Evolutionary conservation across 768 basidiomycete species (phyloP).

Genomic region (Pisolithus sp.): DNA sequence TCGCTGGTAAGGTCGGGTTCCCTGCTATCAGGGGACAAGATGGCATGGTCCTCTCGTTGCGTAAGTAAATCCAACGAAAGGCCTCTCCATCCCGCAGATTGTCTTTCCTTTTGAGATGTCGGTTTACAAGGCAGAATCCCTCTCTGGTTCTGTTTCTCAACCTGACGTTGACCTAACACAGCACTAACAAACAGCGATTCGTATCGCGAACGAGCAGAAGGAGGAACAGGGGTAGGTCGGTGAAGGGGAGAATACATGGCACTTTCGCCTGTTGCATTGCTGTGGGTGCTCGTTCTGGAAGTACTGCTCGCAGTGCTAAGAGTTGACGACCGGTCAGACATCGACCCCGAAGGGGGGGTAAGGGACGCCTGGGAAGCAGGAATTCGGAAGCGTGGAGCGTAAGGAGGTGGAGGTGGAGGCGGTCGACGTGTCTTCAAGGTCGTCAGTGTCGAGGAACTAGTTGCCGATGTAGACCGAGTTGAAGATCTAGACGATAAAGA

Average conservation of each 20-base stretch:
- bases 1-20: neutral
- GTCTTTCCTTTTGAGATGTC: constrained; percentile 37
- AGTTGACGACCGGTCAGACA: constrained; percentile 61
- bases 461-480: constrained; percentile 28
- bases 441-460: constrained; percentile 31
- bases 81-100: constrained; percentile 71
- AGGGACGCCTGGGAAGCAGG: constrained; percentile 34
- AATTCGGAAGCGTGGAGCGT: constrained; percentile 22
- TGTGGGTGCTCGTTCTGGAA: constrained; percentile 33
- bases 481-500: constrained; percentile 24
- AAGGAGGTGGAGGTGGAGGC: constrained; percentile 37
- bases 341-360: constrained; percentile 33
- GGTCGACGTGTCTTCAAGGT: constrained; percentile 36
- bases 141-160: constrained; percentile 25
- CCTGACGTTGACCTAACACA: constrained; percentile 42
- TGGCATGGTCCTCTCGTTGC: constrained; percentile 31
- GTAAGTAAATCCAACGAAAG: constrained; percentile 63
- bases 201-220: constrained; percentile 58
- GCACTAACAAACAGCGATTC: constrained; percentile 62
- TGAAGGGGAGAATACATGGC: constrained; percentile 27
- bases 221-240: constrained; percentile 64
- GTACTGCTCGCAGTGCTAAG: constrained; percentile 40
- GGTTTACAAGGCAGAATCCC: constrained; percentile 21
- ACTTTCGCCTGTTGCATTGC: constrained; percentile 13
- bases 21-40: constrained; percentile 11